A percentile compares a stretch with the other conserved stretches of the same genome.
phyloP scores from a whole-genome alignment of 2,329 filamentous ascomycete species.

The Truncatella angustata region DNA sequence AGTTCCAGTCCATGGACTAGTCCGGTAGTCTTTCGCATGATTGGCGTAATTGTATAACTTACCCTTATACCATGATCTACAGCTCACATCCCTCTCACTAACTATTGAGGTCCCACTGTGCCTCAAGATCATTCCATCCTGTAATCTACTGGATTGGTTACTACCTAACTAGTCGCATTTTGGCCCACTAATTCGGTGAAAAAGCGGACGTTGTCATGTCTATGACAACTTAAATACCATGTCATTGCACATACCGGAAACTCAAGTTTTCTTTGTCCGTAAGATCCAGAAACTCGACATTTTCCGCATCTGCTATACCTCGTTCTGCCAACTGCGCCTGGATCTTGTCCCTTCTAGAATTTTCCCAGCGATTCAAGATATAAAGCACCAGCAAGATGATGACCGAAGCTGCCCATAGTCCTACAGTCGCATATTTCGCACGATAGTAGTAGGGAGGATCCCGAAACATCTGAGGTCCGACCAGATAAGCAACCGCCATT shows the following conservation, averaged over 20 bases:
- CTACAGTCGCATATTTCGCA: constrained; percentile 8
- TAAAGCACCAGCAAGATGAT: neutral
- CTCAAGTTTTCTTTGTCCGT: constrained; percentile 5
- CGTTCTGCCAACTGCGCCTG: neutral
- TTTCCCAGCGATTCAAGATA: constrained; percentile 4
- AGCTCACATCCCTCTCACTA: no score
- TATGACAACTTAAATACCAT: neutral
- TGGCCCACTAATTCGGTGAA: no score
- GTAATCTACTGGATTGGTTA: no score
- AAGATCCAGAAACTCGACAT: constrained; percentile 8
- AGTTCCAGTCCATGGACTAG: no score
- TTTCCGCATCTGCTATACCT: neutral
- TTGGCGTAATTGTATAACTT: no score
- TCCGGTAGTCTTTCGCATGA: no score
- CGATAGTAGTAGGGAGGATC: constrained; percentile 5
- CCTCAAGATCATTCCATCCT: no score
- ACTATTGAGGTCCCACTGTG: no score
- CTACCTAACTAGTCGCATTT: no score
- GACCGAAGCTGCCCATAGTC: neutral
- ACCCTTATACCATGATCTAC: no score
- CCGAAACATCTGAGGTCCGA: constrained; percentile 7
- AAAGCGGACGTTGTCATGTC: no score
- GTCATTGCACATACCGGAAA: constrained; percentile 6
- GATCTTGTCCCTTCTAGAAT: neutral
- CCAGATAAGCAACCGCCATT: neutral